These are phyloP conservation scores for Lactarius akahatsu DNA, from an alignment of 768 basidiomycete genomes.

Conservation along the genomic window DNA sequence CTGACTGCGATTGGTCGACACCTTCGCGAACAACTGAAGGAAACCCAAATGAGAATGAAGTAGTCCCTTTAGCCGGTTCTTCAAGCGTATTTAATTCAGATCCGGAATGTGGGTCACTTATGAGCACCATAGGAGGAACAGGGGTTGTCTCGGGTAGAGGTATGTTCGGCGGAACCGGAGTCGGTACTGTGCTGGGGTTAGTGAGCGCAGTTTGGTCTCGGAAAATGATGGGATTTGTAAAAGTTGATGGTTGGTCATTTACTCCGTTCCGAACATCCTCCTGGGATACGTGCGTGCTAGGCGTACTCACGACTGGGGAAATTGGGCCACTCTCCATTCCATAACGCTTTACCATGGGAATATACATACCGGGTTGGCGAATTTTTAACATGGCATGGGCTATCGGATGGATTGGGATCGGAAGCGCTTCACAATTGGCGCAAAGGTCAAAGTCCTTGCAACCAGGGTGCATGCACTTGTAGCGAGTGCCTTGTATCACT, in stretches of 20 bases:
- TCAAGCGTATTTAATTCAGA: neutral
- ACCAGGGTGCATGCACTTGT: slow-evolving; percentile 80
- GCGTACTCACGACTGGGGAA: neutral
- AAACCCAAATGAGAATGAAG: neutral
- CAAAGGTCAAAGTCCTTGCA: slow-evolving; percentile 87
- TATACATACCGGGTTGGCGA: slow-evolving; percentile 47
- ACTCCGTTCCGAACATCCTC: neutral
- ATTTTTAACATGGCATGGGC: slow-evolving; percentile 78
- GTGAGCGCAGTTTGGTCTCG: neutral
- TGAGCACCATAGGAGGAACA: slow-evolving; percentile 7
- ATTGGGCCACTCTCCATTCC: slow-evolving; percentile 26
- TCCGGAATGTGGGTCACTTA: slow-evolving; percentile 6
- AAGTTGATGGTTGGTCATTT: neutral
- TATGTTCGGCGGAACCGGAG: slow-evolving; percentile 7
- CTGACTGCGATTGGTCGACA: neutral
- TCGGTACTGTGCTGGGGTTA: neutral
- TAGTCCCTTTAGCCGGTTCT: neutral
- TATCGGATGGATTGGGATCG: slow-evolving; percentile 70
- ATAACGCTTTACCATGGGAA: slow-evolving; percentile 43
- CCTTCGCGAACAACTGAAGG: slow-evolving; percentile 2
- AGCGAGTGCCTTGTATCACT: slow-evolving; percentile 61
- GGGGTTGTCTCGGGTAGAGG: slow-evolving; percentile 1
- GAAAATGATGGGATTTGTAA: neutral
- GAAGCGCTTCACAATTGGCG: slow-evolving; percentile 72
- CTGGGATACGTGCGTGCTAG: neutral